Percentiles rank a stretch among this genome's conserved stretches.
Conservation (phyloP, 345 rosid genomes). For the Acer saccharum region DNA sequence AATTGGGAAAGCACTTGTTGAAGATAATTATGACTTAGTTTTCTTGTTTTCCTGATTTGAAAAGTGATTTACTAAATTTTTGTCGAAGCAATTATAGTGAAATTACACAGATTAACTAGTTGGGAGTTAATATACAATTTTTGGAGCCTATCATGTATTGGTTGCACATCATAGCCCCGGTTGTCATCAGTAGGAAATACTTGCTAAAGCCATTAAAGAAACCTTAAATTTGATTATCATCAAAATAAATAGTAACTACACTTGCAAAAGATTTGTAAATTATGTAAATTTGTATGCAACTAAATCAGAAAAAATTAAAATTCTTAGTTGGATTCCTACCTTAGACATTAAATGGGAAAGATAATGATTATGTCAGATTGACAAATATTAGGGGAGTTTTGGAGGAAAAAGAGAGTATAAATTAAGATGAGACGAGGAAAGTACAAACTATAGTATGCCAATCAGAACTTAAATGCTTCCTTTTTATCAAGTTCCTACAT, state of each 20-base stretch:
- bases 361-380: not conserved
- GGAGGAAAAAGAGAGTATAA: not conserved
- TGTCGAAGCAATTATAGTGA: not conserved
- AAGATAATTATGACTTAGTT: not conserved
- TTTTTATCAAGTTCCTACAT: conserved; percentile 4
- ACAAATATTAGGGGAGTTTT: not conserved
- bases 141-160: conserved; percentile 7
- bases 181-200: not conserved
- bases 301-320: not conserved
- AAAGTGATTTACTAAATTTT: not conserved
- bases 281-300: not conserved
- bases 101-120: not conserved
- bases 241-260: too few relatives aligned
- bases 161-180: not conserved
- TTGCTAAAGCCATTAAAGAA: conserved; percentile 1
- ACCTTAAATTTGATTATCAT: not conserved
- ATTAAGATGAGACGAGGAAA: not conserved
- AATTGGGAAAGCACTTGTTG: not conserved
- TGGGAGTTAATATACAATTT: not conserved
- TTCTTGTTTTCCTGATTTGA: not conserved
- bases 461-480: not conserved
- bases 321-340: not conserved
- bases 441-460: not conserved
- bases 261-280: not conserved
- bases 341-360: not conserved